A percentile compares a stretch with the other conserved stretches of the same genome.
Evolutionary conservation across 306 rosid genomes (phyloP).

Genomic region (Cicer bijugum): DNA sequence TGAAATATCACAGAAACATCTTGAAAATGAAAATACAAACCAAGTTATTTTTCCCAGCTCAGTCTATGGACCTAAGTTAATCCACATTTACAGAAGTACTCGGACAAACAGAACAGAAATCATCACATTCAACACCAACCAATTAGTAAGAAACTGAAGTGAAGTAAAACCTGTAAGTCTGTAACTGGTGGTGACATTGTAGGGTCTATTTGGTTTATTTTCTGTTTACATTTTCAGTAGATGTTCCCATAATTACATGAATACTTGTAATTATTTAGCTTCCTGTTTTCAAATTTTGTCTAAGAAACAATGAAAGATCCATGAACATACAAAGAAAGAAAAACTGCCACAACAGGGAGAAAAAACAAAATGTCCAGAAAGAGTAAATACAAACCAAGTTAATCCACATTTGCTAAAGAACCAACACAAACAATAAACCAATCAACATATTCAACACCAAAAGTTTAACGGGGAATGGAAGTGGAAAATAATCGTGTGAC

Average conservation of each 20-base stretch:
- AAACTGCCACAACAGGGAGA: no score
- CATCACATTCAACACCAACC: conserved; percentile 31
- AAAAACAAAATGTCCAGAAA: no score
- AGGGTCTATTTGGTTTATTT: conserved; percentile 20
- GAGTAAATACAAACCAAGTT: no score
- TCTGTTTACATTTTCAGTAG: neutral
- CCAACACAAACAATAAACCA: no score
- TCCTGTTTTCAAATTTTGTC: neutral
- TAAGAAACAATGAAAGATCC: neutral
- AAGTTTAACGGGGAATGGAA: no score
- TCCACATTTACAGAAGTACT: conserved; percentile 12
- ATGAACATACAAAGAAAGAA: neutral
- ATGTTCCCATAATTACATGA: conserved; percentile 3
- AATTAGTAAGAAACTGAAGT: neutral
- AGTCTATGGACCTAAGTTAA: conserved; percentile 15
- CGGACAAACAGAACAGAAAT: conserved; percentile 28
- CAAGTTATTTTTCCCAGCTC: conserved; percentile 10
- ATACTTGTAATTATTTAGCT: neutral
- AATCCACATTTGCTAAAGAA: no score
- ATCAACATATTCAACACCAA: no score
- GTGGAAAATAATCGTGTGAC: no score
- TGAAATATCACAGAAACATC: conserved; percentile 1
- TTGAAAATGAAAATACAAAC: conserved; percentile 1
- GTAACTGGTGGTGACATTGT: neutral
- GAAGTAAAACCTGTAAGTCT: neutral